Conservation (phyloP, 352 stramenopile species). For the Phytophthora sansomeana region DNA sequence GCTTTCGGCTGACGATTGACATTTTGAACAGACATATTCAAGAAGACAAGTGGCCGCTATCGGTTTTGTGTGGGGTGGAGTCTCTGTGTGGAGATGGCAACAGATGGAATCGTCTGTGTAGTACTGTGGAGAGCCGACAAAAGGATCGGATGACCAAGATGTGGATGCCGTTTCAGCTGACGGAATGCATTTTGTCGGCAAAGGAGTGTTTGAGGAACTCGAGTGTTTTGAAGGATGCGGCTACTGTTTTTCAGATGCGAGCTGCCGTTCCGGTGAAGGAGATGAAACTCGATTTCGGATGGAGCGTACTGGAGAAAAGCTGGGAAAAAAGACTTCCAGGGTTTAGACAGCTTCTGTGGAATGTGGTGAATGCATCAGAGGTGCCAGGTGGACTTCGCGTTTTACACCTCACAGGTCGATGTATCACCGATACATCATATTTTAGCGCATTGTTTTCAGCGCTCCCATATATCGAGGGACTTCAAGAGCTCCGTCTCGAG, state of each 20-base stretch:
- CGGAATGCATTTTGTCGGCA: slow-evolving; percentile 13
- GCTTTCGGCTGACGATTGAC: slow-evolving; percentile 21
- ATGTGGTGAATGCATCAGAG: slow-evolving; percentile 4
- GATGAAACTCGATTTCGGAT: slow-evolving; percentile 23
- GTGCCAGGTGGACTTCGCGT: background rate
- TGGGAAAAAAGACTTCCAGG: slow-evolving; percentile 22
- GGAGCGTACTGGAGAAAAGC: slow-evolving; percentile 10
- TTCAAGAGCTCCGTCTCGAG: slow-evolving; percentile 18
- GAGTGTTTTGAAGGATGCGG: slow-evolving; percentile 12
- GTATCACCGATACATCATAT: slow-evolving; percentile 8
- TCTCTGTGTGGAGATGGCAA: background rate
- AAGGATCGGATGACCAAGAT: slow-evolving; percentile 15
- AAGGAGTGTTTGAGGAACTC: slow-evolving; percentile 21
- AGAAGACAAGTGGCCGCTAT: slow-evolving; percentile 12
- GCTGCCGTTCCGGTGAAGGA: slow-evolving; percentile 9
- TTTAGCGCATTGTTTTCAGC: slow-evolving; percentile 22
- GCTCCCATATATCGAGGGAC: slow-evolving; percentile 12
- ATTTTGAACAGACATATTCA: slow-evolving; percentile 21
- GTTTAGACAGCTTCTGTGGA: slow-evolving; percentile 19
- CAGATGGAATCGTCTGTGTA: slow-evolving; percentile 10
- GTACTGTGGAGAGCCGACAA: background rate
- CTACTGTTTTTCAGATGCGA: background rate
- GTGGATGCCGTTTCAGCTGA: slow-evolving; percentile 21
- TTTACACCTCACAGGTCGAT: slow-evolving; percentile 8
- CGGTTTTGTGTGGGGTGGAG: slow-evolving; percentile 19